Conservation (phyloP, 176 grass and related monocot species). For the Cenchrus americanus region DNA sequence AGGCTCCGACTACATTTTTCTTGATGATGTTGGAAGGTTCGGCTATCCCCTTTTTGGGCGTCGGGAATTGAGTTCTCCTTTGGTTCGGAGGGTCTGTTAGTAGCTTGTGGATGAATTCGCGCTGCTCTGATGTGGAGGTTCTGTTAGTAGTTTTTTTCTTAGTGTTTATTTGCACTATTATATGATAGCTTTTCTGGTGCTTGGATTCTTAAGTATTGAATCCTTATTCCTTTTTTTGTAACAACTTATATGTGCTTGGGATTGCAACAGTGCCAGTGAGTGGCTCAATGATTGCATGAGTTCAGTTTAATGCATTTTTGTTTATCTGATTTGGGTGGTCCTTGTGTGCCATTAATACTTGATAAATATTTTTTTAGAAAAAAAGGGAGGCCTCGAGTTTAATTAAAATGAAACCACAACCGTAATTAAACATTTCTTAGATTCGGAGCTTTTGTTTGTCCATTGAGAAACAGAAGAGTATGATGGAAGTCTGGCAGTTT, state of each 20-base stretch:
- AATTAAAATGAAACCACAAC: not conserved
- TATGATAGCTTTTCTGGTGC: not conserved
- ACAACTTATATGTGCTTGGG: not conserved
- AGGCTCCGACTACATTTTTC: not conserved
- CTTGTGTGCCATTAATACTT: not conserved
- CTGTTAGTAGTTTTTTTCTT: not conserved
- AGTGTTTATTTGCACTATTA: not conserved
- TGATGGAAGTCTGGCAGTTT: not conserved
- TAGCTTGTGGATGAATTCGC: not conserved
- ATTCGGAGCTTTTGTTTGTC: not conserved
- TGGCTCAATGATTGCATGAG: slow-evolving; percentile 7
- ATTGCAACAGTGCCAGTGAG: not conserved
- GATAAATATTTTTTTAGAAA: not conserved
- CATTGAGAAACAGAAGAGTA: not conserved
- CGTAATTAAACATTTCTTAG: not conserved
- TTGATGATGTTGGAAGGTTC: not conserved
- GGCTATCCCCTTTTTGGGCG: not conserved
- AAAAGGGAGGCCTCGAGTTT: not conserved
- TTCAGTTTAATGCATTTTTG: not conserved
- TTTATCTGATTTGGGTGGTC: not conserved
- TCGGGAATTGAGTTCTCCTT: not conserved
- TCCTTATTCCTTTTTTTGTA: not conserved
- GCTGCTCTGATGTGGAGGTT: not conserved
- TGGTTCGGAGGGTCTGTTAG: not conserved
- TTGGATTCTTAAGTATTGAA: not conserved